Conservation (phyloP, 257 asterid genomes). For the Solanum virginianum region DNA sequence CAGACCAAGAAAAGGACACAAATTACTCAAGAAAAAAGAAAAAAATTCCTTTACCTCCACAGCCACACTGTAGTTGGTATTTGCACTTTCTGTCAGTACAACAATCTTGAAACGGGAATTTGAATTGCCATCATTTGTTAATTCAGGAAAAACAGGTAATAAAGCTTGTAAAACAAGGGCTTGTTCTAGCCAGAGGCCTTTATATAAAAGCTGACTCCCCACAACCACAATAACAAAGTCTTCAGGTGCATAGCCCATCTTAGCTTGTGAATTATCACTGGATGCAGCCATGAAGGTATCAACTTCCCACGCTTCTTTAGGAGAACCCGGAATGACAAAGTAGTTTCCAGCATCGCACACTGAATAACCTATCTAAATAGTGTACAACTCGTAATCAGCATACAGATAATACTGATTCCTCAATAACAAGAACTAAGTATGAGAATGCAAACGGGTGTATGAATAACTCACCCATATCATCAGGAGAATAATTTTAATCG, state of each 20-base stretch:
- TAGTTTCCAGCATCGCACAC: slow-evolving; percentile 78
- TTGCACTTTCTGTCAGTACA: slow-evolving; percentile 44
- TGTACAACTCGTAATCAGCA: not conserved
- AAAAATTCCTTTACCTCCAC: slow-evolving; percentile 50
- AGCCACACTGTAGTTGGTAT: slow-evolving; percentile 48
- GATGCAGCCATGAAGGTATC: slow-evolving; percentile 18
- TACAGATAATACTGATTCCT: not conserved
- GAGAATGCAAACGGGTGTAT: not conserved
- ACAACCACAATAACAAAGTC: slow-evolving; percentile 56
- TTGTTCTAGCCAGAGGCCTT: slow-evolving; percentile 85
- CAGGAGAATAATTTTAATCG: not conserved
- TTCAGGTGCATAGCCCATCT: slow-evolving; percentile 25
- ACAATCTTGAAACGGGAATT: slow-evolving; percentile 55
- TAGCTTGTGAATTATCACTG: slow-evolving; percentile 15
- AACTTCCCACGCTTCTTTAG: slow-evolving; percentile 56
- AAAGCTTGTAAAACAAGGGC: slow-evolving; percentile 75
- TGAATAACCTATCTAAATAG: slow-evolving; percentile 67
- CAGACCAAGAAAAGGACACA: not conserved
- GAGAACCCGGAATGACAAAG: slow-evolving; percentile 82
- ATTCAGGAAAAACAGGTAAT: slow-evolving; percentile 39
- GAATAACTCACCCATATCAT: not conserved
- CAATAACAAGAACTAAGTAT: not conserved
- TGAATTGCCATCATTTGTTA: slow-evolving; percentile 16
- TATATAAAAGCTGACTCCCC: slow-evolving; percentile 63
- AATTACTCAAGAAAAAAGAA: not conserved